Evolutionary conservation across 1,139 yeast species (phyloP).

Genomic region (Magnusiomyces fungicola): DNA sequence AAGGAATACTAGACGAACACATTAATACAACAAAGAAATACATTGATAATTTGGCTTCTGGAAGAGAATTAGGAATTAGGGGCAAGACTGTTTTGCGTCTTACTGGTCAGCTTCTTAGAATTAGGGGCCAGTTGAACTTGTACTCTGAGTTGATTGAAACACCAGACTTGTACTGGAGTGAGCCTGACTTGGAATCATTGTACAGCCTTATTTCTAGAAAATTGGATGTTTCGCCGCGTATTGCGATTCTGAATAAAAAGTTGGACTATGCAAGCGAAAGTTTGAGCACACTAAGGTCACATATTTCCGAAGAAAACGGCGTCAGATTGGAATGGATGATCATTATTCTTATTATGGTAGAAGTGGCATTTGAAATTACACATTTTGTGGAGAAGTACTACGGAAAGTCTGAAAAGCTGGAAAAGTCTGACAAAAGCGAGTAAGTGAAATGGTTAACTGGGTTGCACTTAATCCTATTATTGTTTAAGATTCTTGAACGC

Average conservation of each 20-base stretch:
- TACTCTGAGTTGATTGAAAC: constrained; percentile 89
- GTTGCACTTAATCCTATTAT: no score
- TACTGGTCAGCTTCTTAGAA: constrained; percentile 65
- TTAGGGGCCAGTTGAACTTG: constrained; percentile 74
- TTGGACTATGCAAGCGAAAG: constrained; percentile 88
- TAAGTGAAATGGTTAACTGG: no score
- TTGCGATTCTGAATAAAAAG: constrained; percentile 71
- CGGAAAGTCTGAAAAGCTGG: constrained; percentile 6
- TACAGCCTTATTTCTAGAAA: constrained; percentile 63
- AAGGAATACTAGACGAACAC: constrained; percentile 61
- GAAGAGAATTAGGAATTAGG: constrained; percentile 44
- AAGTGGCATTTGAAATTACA: constrained; percentile 69
- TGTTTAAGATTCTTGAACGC: no score
- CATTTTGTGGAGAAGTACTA: constrained; percentile 46
- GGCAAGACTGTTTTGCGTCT: constrained; percentile 59
- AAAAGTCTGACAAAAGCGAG: no score
- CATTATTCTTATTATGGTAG: constrained; percentile 71
- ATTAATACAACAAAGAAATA: constrained; percentile 54
- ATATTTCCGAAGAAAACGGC: constrained; percentile 68
- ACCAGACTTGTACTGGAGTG: constrained; percentile 91
- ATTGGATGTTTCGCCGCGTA: constrained; percentile 70
- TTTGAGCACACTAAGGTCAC: constrained; percentile 66
- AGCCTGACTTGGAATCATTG: constrained; percentile 70
- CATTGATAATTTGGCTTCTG: constrained; percentile 60
- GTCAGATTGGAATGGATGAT: constrained; percentile 83